Base-by-base conservation (phyloP, 805 yeast genomes). In the Kockiozyma suomiensis region DNA sequence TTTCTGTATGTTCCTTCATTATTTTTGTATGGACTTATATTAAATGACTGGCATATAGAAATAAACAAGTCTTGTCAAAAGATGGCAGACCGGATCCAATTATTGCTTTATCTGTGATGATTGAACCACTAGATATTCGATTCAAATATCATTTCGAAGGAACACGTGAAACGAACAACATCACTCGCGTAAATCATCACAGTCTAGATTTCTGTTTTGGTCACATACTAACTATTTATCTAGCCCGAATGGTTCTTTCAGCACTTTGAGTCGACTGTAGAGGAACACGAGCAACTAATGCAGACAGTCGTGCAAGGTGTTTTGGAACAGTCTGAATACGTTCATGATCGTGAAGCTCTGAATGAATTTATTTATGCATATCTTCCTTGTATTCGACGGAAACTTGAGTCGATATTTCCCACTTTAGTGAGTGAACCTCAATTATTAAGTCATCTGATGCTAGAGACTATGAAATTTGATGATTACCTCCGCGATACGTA, bases 191-290 rank as follows among this genome's bases (percentile, higher is more conserved):
- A 33, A 12, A n/a, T n/a, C n/a, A n/a, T n/a, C n/a, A n/a, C n/a
- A n/a, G 64, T 32, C 15, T 21, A 41, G 17, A 6, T 26, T 46
- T 1, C 4, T 6, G 5, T 8, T 13, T n/a, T n/a, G 13, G 8
- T 12, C 17, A 13, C 1, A 4, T 7, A 50, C 38, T 50, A 19
- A 35, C 35, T 8, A 19, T 41, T 1, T 32, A 19, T 13, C 5
- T 33, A 61, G 67, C 92, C 93, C 1, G 92, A 87, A 69, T 87
- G 90, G 86, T 81, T 85, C 2, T 78, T 86, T 60, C 72, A 75
- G 17, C 86, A 80, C 66, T 69, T 81, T 28, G 50, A 67, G 30
- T 65, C 66, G 35, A 56, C 70, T 23, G 40, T 77, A 19, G 78
- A 74, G 40, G 74, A 72, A 25, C 72, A 72, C 33, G 48, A 54